These are phyloP conservation scores for Penicillium lividum DNA, from an alignment of 495 filamentous ascomycete species.

Conservation along the genomic window DNA sequence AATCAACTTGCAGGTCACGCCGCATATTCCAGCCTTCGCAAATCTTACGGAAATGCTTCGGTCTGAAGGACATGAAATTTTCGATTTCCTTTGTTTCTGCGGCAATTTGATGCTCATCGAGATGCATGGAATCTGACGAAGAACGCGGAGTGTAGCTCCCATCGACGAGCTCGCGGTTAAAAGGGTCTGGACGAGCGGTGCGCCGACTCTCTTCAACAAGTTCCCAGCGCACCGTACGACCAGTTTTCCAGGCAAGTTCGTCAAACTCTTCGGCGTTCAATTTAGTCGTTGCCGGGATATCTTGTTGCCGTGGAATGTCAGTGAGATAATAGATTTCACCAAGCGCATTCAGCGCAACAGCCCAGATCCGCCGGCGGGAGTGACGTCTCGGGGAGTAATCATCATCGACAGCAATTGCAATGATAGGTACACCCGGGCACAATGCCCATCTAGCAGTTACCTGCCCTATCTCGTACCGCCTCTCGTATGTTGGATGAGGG, in stretches of 20 bases:
- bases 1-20: slow-evolving; percentile 82
- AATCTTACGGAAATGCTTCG: slow-evolving; percentile 72
- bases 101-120: slow-evolving; percentile 66
- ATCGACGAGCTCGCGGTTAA: slow-evolving; percentile 56
- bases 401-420: slow-evolving; percentile 83
- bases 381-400: slow-evolving; percentile 69
- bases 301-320: slow-evolving; percentile 57
- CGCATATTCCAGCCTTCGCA: slow-evolving; percentile 94
- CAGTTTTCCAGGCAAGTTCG: slow-evolving; percentile 73
- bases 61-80: slow-evolving; percentile 69
- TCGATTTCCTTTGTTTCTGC: slow-evolving; percentile 83
- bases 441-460: slow-evolving; percentile 85
- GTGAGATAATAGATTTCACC: slow-evolving; percentile 88
- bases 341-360: slow-evolving; percentile 83
- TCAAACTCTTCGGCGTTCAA: slow-evolving; percentile 52
- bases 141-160: slow-evolving; percentile 68
- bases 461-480: slow-evolving; percentile 69
- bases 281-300: slow-evolving; percentile 27
- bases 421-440: slow-evolving; percentile 89
- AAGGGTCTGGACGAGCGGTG: slow-evolving; percentile 67
- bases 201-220: slow-evolving; percentile 75
- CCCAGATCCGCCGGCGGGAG: slow-evolving; percentile 73
- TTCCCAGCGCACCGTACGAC: slow-evolving; percentile 76
- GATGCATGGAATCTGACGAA: slow-evolving; percentile 70
- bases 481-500: slow-evolving; percentile 61